Percentiles rank a stretch among this genome's conserved stretches.
Conservation (phyloP, 2,329 filamentous ascomycete species). For the Metarhizium humberi region DNA sequence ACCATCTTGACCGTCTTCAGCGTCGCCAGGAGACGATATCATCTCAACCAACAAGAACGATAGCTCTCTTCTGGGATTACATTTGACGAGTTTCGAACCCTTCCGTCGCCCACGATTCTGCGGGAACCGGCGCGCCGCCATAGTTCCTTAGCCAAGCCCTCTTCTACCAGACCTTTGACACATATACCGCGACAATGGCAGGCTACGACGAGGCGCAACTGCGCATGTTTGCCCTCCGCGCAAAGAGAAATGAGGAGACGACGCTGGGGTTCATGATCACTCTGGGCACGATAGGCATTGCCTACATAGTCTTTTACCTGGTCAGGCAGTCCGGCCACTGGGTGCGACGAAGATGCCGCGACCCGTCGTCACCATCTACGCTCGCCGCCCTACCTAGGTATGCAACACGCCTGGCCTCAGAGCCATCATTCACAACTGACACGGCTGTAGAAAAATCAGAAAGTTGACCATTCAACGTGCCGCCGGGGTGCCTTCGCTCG, state of each 20-base stretch:
- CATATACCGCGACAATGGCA: not conserved
- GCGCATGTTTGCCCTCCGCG: constrained; percentile 1
- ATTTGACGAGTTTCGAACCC: too few species aligned
- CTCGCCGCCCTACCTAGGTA: constrained; percentile 4
- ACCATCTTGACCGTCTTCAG: too few species aligned
- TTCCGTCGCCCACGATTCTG: too few species aligned
- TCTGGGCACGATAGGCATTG: constrained; percentile 2
- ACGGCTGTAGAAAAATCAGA: constrained; percentile 16
- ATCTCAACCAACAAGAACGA: too few species aligned
- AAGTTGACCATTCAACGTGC: constrained; percentile 16
- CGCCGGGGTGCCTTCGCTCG: constrained; percentile 20
- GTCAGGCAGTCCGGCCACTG: constrained; percentile 2
- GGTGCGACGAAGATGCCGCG: not conserved
- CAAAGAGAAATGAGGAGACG: constrained; percentile 3
- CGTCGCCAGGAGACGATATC: too few species aligned
- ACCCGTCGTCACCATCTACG: not conserved
- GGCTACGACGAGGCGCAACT: not conserved
- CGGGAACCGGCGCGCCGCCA: too few species aligned
- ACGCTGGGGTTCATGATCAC: constrained; percentile 6
- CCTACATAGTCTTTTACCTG: constrained; percentile 5
- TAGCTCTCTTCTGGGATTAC: too few species aligned
- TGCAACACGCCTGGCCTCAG: not conserved
- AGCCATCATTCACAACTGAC: not conserved
- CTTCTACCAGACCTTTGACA: too few species aligned
- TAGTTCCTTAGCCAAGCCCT: too few species aligned